Conservation (phyloP, 441 rosid species). For the Capsella rubella region DNA sequence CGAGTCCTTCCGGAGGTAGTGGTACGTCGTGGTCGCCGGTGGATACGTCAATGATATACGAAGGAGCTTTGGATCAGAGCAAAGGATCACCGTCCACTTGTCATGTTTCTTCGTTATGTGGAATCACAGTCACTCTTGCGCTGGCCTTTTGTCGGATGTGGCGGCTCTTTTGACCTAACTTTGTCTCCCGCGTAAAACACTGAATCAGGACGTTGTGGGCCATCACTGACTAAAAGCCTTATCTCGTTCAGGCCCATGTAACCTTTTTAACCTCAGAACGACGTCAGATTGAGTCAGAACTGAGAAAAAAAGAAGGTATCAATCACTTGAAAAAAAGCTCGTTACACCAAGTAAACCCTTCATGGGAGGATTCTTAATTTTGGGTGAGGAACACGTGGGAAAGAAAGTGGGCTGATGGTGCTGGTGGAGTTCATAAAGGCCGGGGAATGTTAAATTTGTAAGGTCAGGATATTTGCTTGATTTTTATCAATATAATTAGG, state of each 20-base stretch:
- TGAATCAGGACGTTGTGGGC: constrained; percentile 28
- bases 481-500: constrained; percentile 26
- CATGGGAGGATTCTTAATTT: constrained; percentile 17
- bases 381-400: constrained; percentile 38
- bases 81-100: constrained; percentile 53
- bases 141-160: constrained; percentile 61
- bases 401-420: constrained; percentile 35
- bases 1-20: constrained; percentile 36
- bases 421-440: constrained; percentile 5
- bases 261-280: constrained; percentile 20
- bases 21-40: constrained; percentile 68
- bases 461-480: constrained; percentile 35
- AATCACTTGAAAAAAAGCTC: constrained; percentile 6
- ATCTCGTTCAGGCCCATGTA: constrained; percentile 41
- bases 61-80: constrained; percentile 63
- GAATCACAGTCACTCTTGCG: constrained; percentile 44
- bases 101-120: constrained; percentile 64
- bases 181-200: constrained; percentile 35
- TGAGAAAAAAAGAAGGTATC: constrained; percentile 7
- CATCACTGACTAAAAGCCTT: constrained; percentile 12
- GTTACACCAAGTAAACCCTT: neutral
- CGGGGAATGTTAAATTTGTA: constrained; percentile 31
- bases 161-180: constrained; percentile 50
- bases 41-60: constrained; percentile 86
- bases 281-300: constrained; percentile 38